Percentiles rank a stretch among this genome's conserved stretches.
phyloP scores from a whole-genome alignment of 2,329 filamentous ascomycete species.

The Myriosclerotinia scirpicola region DNA sequence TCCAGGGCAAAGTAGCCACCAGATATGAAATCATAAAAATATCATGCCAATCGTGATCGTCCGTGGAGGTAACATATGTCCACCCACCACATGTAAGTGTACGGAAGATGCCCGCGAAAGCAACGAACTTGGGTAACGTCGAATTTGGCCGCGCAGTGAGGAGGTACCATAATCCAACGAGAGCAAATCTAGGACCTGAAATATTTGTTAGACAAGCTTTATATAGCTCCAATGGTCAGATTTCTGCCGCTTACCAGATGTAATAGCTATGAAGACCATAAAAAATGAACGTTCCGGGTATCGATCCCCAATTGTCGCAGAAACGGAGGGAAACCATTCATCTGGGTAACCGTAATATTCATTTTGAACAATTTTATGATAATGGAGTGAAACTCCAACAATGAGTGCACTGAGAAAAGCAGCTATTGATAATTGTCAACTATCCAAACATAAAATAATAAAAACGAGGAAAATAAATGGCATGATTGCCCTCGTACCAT shows the following conservation, averaged over 20 bases:
- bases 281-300: conserved; percentile 97
- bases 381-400: conserved; percentile 80
- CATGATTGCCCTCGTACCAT: conserved; percentile 53
- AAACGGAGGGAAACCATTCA: conserved; percentile 97
- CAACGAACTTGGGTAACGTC: conserved; percentile 77
- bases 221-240: background rate
- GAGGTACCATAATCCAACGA: conserved; percentile 90
- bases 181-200: conserved; percentile 82
- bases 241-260: conserved; percentile 63
- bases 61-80: conserved; percentile 98
- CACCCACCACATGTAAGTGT: conserved; percentile 95
- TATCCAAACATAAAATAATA: background rate
- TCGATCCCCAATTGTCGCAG: conserved; percentile 93
- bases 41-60: conserved; percentile 98
- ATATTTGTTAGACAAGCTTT: conserved; percentile 27
- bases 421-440: conserved; percentile 47
- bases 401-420: conserved; percentile 86
- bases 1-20: conserved; percentile 93
- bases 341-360: conserved; percentile 92
- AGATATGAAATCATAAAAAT: conserved; percentile 99
- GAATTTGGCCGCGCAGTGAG: conserved; percentile 75
- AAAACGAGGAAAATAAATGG: background rate
- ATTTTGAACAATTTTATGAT: conserved; percentile 96
- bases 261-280: conserved; percentile 95
- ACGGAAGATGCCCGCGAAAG: conserved; percentile 76